phyloP scores from a whole-genome alignment of 2,329 filamentous ascomycete genomes.

The Colletotrichum somersetense region DNA sequence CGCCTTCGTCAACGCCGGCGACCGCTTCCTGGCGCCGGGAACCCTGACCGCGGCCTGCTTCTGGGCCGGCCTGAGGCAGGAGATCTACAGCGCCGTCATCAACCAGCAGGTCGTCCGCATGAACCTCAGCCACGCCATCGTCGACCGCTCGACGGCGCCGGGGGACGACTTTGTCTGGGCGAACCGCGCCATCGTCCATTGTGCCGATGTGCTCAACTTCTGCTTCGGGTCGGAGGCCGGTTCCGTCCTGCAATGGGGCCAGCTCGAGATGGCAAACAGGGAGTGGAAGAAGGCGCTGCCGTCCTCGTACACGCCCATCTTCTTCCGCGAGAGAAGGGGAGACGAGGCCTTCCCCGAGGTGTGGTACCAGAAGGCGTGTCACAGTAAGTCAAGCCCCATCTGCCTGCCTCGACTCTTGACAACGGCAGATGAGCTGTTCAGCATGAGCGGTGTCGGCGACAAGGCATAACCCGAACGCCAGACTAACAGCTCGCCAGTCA shows the following conservation, averaged over 20 bases:
- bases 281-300: conserved; percentile 42
- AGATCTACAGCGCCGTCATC: conserved; percentile 69
- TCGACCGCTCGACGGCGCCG: conserved; percentile 62
- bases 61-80: conserved; percentile 70
- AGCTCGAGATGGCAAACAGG: conserved; percentile 42
- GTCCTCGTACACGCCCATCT: conserved; percentile 41
- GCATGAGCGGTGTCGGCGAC: conserved; percentile 59
- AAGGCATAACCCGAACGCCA: conserved; percentile 45
- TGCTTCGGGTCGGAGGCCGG: conserved; percentile 63
- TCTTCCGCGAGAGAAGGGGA: conserved; percentile 44
- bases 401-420: background rate
- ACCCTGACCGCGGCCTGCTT: conserved; percentile 66
- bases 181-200: conserved; percentile 73
- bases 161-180: conserved; percentile 69
- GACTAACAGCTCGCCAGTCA: conserved; percentile 56
- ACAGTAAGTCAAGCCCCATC: conserved; percentile 26
- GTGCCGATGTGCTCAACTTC: conserved; percentile 72
- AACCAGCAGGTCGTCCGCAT: conserved; percentile 62
- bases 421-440: conserved; percentile 42
- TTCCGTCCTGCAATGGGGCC: conserved; percentile 38
- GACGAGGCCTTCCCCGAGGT: conserved; percentile 52
- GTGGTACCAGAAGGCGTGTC: conserved; percentile 42
- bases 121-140: conserved; percentile 60
- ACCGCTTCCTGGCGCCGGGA: conserved; percentile 48
- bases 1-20: conserved; percentile 59